Evolutionary conservation across 768 basidiomycete genomes (phyloP), one percentile per base, ranked within the genome.

Genomic region (Lactarius sanguifluus): DNA sequence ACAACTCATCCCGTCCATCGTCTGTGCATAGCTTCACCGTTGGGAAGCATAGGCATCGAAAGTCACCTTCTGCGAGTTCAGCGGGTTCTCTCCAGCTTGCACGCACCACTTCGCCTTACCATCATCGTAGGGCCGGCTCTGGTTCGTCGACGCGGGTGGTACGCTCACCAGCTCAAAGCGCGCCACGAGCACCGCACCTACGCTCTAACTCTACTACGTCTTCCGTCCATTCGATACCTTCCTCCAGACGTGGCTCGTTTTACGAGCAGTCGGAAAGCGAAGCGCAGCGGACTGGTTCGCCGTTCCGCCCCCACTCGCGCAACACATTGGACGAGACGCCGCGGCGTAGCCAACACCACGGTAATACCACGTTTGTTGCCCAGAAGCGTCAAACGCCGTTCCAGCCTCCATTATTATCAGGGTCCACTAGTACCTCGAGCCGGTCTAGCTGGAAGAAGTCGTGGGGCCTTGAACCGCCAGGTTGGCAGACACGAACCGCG

Each of bases 391-490:
- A 84, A 68, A 90, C 87, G 2, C 88, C 91, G 1, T 91, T 92
- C 74, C 64, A 64, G 45, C 78, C 79, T 70, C 87, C 86, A 13
- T 64, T 65, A 13, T 77, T 77, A 5, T 79, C 81, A 67, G 71
- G 75, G 20, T 79, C 78, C 62, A 77, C 78, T 38, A 76, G 74
- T 45, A 79, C 81, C 4, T 73, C 86, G 59, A 85, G 89, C 38
- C 84, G 87, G 36, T 87, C 89, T 25, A 89, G 89, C 73, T 94
- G 92, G 92, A 93, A 91, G 81, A 92, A 92, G 75, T 85, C 88
- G 8, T 94, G 92, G 92, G 92, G 92, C 1, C 77, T 88, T 34
- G 91, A 94, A 71, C 92, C 92, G 7, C 91, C 92, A 25, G 92
- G 91, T 20, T 93, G 91, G 91, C 88, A 90, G 59, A 81, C 79